phyloP scores from a whole-genome alignment of 805 yeast genomes.

The Schizosaccharomyces japonicus region DNA sequence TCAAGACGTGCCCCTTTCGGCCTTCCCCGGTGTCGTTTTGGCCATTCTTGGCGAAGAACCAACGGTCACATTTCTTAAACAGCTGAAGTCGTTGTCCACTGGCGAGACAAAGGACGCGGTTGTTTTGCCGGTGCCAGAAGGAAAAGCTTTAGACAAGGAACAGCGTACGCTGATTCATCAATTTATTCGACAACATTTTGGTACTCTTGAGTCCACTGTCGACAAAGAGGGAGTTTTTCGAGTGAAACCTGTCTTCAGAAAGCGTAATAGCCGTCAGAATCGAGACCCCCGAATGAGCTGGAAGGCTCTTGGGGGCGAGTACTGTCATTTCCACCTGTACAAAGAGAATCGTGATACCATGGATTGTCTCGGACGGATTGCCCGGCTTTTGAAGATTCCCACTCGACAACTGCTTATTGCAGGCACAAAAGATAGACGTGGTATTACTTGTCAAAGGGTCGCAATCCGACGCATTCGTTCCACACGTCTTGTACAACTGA shows the following conservation, averaged over 20 bases:
- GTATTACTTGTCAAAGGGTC: constrained; percentile 70
- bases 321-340: constrained; percentile 44
- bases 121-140: constrained; percentile 19
- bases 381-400: constrained; percentile 55
- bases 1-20: too few species aligned
- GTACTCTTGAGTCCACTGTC: background rate
- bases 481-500: constrained; percentile 52
- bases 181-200: constrained; percentile 30
- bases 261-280: background rate
- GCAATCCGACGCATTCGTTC: constrained; percentile 45
- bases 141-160: constrained; percentile 34
- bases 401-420: constrained; percentile 52
- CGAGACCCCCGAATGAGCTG: constrained; percentile 1
- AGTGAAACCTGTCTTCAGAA: background rate
- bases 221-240: background rate
- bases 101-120: constrained; percentile 10
- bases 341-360: constrained; percentile 93
- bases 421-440: constrained; percentile 93
- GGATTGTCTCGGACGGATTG: constrained; percentile 64
- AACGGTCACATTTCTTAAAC: too few species aligned
- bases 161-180: constrained; percentile 62
- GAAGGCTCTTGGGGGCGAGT: constrained; percentile 5
- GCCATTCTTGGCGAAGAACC: too few species aligned
- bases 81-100: too few species aligned
- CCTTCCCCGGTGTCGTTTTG: too few species aligned